phyloP scores from a whole-genome alignment of 2,329 filamentous ascomycete species.

The Clathrospora elynae region DNA sequence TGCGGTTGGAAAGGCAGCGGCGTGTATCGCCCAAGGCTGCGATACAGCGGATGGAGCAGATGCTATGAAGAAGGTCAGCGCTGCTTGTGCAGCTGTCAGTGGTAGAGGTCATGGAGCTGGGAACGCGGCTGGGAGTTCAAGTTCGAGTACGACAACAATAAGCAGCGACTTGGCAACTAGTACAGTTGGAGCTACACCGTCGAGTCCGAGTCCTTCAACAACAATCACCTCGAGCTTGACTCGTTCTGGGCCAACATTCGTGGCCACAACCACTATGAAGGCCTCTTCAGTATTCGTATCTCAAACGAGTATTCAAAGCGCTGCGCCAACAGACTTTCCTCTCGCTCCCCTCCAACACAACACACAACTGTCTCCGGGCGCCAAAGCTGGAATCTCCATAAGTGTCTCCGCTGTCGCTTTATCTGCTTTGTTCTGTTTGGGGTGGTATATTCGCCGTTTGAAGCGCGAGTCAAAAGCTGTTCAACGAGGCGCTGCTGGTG shows the following conservation, averaged over 20 bases:
- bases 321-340: slow-evolving; percentile 18
- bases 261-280: no score
- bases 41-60: slow-evolving; percentile 8
- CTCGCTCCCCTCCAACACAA: slow-evolving; percentile 16
- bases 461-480: slow-evolving; percentile 28
- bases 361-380: slow-evolving; percentile 23
- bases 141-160: slow-evolving; percentile 8
- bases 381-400: slow-evolving; percentile 33
- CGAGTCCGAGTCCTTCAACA: no score
- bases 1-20: slow-evolving; percentile 12
- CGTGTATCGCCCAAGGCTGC: slow-evolving; percentile 21
- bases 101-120: no score
- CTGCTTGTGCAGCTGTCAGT: neutral
- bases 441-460: slow-evolving; percentile 34
- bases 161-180: no score
- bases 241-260: no score
- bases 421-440: slow-evolving; percentile 19
- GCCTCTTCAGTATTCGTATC: no score
- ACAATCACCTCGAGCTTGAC: no score
- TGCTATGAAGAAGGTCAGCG: slow-evolving; percentile 11
- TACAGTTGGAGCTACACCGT: no score
- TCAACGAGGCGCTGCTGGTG: slow-evolving; percentile 20
- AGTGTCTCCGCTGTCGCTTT: slow-evolving; percentile 19
- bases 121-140: no score
- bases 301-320: no score